These are phyloP conservation scores for Ascoidea rubescens DNA, from an alignment of 805 yeast species.

Conservation along the genomic window DNA sequence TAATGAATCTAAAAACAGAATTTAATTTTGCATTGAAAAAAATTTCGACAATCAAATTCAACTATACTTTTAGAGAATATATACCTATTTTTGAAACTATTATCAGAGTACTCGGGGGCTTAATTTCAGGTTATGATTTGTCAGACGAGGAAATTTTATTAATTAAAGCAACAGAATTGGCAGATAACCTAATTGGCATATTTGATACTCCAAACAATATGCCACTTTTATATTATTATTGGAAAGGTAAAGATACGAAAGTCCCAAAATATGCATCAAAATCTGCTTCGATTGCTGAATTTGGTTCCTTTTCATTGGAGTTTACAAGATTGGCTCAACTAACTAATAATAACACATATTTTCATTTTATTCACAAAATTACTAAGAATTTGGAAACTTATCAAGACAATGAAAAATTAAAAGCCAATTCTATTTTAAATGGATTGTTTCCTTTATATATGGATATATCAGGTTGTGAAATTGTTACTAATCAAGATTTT, in stretches of 20 bases:
- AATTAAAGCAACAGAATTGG: constrained; percentile 29
- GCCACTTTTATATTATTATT: constrained; percentile 32
- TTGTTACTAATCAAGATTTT: constrained; percentile 17
- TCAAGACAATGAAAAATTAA: constrained; percentile 12
- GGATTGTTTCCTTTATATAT: constrained; percentile 29
- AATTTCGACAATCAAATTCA: constrained; percentile 25
- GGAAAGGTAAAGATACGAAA: constrained; percentile 23
- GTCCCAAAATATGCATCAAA: constrained; percentile 22
- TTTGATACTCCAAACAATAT: constrained; percentile 47
- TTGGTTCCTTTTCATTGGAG: constrained; percentile 37
- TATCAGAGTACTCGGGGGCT: constrained; percentile 38
- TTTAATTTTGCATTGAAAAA: constrained; percentile 23
- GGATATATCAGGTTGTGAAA: constrained; percentile 38
- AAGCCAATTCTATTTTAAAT: constrained; percentile 21
- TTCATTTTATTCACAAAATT: constrained; percentile 32
- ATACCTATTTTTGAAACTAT: constrained; percentile 9
- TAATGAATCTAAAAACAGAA: constrained; percentile 29
- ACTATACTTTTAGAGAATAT: constrained; percentile 21
- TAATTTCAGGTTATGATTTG: constrained; percentile 37
- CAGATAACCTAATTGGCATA: constrained; percentile 34
- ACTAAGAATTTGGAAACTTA: constrained; percentile 22
- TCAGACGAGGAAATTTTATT: constrained; percentile 22
- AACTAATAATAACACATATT: constrained; percentile 33
- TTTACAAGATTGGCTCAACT: constrained; percentile 37
- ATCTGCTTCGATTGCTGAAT: constrained; percentile 26